phyloP scores from a whole-genome alignment of 2,329 filamentous ascomycete species.

The Cladophialophora psammophila region DNA sequence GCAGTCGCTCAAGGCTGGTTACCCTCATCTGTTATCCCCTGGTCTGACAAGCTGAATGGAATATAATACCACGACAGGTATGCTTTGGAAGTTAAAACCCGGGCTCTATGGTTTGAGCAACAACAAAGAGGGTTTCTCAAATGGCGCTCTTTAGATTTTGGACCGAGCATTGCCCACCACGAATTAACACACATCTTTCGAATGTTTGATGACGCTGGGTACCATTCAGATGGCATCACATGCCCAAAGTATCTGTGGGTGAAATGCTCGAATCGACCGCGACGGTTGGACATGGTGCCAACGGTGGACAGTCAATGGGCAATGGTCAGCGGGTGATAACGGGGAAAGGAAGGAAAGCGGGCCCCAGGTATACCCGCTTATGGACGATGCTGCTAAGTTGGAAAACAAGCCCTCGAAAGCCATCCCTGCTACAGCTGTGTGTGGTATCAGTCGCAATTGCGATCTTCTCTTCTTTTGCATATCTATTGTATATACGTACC shows the following conservation, averaged over 20 bases:
- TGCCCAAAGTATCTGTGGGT: conserved; percentile 3
- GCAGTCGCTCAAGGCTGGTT: not conserved
- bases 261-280: not conserved
- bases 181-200: not conserved
- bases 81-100: not conserved
- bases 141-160: conserved; percentile 12
- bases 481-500: conserved; percentile 8
- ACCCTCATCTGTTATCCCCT: not conserved
- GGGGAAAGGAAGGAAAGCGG: conserved; percentile 2
- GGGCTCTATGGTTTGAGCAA: not conserved
- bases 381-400: conserved; percentile 1
- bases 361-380: not conserved
- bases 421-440: conserved; percentile 3
- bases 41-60: not conserved
- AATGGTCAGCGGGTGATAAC: conserved; percentile 6
- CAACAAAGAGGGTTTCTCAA: not conserved
- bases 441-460: conserved; percentile 14
- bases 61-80: not conserved
- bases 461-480: conserved; percentile 14
- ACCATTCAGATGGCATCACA: not conserved
- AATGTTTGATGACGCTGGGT: not conserved
- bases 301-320: not conserved
- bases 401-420: not conserved
- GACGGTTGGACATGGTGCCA: not conserved
- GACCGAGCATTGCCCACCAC: conserved; percentile 3